Base-by-base conservation (phyloP, 2,329 filamentous ascomycete species). In the Calonectria hongkongensis region DNA sequence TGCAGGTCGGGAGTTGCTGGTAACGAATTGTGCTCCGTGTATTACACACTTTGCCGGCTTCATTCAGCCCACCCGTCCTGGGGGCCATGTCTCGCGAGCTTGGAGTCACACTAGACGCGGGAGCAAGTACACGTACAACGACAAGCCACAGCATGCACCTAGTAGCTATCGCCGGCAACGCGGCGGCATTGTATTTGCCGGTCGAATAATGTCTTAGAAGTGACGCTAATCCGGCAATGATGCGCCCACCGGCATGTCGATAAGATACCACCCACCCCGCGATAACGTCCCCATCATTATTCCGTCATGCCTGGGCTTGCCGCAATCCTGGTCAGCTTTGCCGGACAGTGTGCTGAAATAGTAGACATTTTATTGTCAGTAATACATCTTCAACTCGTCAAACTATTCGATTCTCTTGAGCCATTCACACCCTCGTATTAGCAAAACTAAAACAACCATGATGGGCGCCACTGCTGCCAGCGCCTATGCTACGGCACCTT, bases 401-500 rank as follows among this genome's bases (percentile, higher is more conserved):
- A 36, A 45, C 58, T 51, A 47, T 36, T 47, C 39, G 16, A 27
- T 50, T 71, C 69, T 2, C 73, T 66, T 36, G 67, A 72, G 27
- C 67, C 73, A 9, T 60, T 63, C 54, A 73, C 73, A 13, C 71
- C 66, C 36, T 12, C 47, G 10, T 21, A 28, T 48, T 45, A 54
- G n/a, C 63, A 70, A 54, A 21, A 10, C 18, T 10, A 12, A 54
- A 15, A 15, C 21, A 36, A 15, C 27, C 36, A 70, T 70, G 68
- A 64, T 74, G 74, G 71, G 70, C 28, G 76, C 76, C 33, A 79
- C 74, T 8, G 78, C 80, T 48, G 70, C 72, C 36, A 65, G 72
- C 10, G 74, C 72, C 28, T 78, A 73, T 70, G 71, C 72, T 30
- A 78, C 79, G 5, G 64, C 62, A 33, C 79, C 79, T 13, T 76